These are phyloP conservation scores for Eucalyptus regnans DNA, from an alignment of 345 rosid species.

Conservation along the genomic window DNA sequence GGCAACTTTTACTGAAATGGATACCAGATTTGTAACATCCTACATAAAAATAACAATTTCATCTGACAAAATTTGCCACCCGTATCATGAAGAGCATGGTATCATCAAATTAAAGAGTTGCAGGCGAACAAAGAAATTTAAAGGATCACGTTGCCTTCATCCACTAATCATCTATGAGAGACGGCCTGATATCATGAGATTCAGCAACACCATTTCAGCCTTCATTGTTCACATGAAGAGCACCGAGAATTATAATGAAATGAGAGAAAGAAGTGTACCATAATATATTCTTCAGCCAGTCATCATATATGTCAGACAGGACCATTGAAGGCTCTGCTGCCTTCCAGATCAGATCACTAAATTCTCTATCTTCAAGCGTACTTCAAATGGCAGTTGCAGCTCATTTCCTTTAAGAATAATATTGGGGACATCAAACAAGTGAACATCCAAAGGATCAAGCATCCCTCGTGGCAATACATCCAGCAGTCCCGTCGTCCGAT, in stretches of 20 bases:
- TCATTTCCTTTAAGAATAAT: too few relatives aligned
- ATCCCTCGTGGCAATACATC: neutral
- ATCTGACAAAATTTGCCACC: neutral
- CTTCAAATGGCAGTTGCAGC: neutral
- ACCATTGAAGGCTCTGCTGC: slow-evolving; percentile 64
- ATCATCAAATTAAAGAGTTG: neutral
- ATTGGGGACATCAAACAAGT: neutral
- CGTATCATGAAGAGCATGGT: neutral
- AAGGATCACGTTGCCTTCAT: neutral
- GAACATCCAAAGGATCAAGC: neutral
- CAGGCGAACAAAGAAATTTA: too few relatives aligned
- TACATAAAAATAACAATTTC: too few relatives aligned
- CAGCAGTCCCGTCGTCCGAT: neutral
- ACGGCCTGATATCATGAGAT: neutral
- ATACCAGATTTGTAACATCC: neutral
- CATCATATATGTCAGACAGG: rapidly evolving
- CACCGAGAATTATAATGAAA: too few relatives aligned
- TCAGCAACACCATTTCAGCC: too few relatives aligned
- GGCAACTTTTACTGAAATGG: too few relatives aligned
- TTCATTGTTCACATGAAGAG: too few relatives aligned
- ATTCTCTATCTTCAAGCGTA: too few relatives aligned
- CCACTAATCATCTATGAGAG: neutral
- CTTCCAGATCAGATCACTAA: slow-evolving; percentile 72
- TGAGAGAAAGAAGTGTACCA: too few relatives aligned
- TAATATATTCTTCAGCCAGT: too few relatives aligned